Evolutionary conservation across 495 filamentous ascomycete genomes (phyloP).

Genomic region (Penicillium parvum): DNA sequence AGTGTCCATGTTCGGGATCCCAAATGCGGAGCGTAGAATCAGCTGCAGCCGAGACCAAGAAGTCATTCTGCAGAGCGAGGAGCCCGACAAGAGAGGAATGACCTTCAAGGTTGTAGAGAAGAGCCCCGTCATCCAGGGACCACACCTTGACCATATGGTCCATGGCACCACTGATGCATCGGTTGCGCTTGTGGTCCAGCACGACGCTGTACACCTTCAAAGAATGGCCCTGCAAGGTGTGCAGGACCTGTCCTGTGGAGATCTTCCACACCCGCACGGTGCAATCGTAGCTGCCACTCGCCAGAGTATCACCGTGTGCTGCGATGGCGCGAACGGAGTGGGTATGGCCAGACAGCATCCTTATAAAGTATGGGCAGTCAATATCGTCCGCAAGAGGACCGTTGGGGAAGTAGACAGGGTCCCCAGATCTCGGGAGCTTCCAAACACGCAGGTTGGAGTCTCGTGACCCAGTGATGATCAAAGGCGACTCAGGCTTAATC

Average conservation of each 20-base stretch:
- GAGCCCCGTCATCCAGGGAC: conserved; percentile 85
- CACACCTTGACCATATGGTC: conserved; percentile 97
- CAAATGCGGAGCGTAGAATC: conserved; percentile 95
- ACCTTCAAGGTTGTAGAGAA: conserved; percentile 87
- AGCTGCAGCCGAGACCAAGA: conserved; percentile 89
- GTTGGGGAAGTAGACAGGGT: conserved; percentile 69
- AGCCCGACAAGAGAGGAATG: conserved; percentile 92
- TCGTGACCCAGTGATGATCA: conserved; percentile 96
- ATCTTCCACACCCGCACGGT: conserved; percentile 97
- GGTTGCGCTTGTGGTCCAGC: conserved; percentile 82
- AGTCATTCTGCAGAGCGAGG: conserved; percentile 79
- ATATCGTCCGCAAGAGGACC: conserved; percentile 71
- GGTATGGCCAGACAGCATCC: conserved; percentile 76
- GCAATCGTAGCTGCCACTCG: conserved; percentile 97
- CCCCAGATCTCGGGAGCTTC: conserved; percentile 82
- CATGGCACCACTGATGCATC: conserved; percentile 98
- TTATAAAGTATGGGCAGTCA: conserved; percentile 91
- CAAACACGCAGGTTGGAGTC: conserved; percentile 94
- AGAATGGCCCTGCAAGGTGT: conserved; percentile 81
- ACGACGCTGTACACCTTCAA: conserved; percentile 99
- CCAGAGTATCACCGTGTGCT: conserved; percentile 90
- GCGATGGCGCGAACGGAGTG: conserved; percentile 98
- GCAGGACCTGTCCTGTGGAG: conserved; percentile 85
- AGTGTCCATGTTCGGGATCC: conserved; percentile 92
- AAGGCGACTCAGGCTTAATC: conserved; percentile 84